Evolutionary conservation across 2,329 filamentous ascomycete genomes (phyloP).

Genomic region (Ophioceras dolichostomum): DNA sequence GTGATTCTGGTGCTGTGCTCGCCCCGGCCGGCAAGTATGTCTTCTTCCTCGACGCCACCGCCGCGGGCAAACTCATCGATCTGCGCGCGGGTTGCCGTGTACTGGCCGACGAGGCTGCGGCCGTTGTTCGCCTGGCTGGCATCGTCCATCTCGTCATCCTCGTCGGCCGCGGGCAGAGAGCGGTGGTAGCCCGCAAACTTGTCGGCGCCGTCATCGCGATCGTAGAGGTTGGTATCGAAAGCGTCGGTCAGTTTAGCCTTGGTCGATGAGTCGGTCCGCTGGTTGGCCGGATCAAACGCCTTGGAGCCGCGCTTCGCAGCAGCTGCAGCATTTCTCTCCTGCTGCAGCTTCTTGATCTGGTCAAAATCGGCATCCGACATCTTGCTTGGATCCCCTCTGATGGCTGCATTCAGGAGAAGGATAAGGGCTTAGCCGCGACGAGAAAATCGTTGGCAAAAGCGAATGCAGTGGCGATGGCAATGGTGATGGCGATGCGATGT

Average conservation of each 20-base stretch:
- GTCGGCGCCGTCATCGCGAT: constrained; percentile 55
- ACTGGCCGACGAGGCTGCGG: constrained; percentile 79
- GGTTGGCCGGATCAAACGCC: constrained; percentile 64
- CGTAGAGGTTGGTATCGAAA: constrained; percentile 83
- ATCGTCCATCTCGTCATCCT: constrained; percentile 69
- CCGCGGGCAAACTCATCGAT: constrained; percentile 90
- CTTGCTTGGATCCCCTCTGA: constrained; percentile 14
- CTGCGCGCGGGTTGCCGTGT: constrained; percentile 83
- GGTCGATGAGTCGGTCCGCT: constrained; percentile 72
- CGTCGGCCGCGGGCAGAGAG: constrained; percentile 70
- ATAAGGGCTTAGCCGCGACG: no score
- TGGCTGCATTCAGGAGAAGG: constrained; percentile 4
- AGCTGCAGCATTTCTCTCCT: constrained; percentile 77
- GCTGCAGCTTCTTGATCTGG: constrained; percentile 75
- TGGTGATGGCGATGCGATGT: no score
- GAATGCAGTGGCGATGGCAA: no score
- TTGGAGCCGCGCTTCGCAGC: constrained; percentile 71
- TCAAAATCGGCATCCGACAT: constrained; percentile 80
- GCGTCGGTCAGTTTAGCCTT: constrained; percentile 86
- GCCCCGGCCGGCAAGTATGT: constrained; percentile 66
- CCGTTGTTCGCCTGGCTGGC: constrained; percentile 63
- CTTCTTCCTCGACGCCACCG: constrained; percentile 78
- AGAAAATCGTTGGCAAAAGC: no score
- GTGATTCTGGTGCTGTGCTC: constrained; percentile 86
- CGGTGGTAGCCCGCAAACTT: constrained; percentile 84